Base-by-base conservation (phyloP, 139 green algal species). In the Nannochloris sp. region DNA sequence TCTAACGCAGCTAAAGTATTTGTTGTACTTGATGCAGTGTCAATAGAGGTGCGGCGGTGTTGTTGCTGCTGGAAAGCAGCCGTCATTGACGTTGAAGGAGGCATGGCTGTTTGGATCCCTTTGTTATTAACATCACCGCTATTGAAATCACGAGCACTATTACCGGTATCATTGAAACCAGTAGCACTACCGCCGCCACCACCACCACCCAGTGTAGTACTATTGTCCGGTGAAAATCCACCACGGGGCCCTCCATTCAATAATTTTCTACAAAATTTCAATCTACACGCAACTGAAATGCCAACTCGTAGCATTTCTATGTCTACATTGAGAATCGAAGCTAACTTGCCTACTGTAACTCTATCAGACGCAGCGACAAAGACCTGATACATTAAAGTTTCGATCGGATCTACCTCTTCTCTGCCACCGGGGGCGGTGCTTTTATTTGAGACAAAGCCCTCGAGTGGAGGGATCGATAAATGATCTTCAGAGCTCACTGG, bases 371-470 rank as follows among this genome's bases (percentile, higher is more conserved):
- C 89, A 27, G 91, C 88, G 29, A 97, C 82, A 60, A 97, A 95
- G 13, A 96, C 68, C 2, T 75, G 69, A 73, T 97, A 97, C 54
- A 97, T 80, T 74, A 97, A 68, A 10, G 68, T 48, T 81, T 97
- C 91, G 29, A 94, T 42, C 0, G 92, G 88, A 72, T 95, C 89
- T 1, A 71, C 68, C 27, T 64, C 55, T 15, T 65, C 44, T 14
- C 64, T 72, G 45, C 77, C 74, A 25, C 61, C 72, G 2, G 54
- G 34, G 25, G 79, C 76, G 13, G 54, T 74, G 51, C 89, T 86
- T 67, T 85, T 84, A 78, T 97, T 97, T 42, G 83, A 93, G 48
- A 96, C 89, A 80, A 97, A 97, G 27, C 90, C 87, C 81, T 24
- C 89, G 6, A 96, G 72, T 4, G 89, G 87, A 4, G 88, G 87